phyloP scores from a whole-genome alignment of 1,284 basidiomycete species.

The Tylopilus sp. region DNA sequence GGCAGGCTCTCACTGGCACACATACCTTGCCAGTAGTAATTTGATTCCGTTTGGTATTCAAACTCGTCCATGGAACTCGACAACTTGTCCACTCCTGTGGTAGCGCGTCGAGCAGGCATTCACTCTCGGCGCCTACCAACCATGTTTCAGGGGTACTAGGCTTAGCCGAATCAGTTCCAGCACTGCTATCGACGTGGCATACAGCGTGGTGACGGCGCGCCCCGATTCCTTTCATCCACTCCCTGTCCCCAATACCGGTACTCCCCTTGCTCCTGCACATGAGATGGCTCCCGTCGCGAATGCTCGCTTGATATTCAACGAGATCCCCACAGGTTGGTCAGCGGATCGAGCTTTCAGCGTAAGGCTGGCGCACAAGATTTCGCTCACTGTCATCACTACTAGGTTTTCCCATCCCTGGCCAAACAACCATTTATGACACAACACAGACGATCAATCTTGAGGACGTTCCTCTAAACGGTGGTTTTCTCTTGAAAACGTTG shows the following conservation, averaged over 20 bases:
- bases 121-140: neutral
- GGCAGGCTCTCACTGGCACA: too few relatives aligned
- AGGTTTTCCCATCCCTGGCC: slow-evolving; percentile 30
- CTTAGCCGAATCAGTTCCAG: neutral
- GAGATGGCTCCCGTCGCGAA: slow-evolving; percentile 16
- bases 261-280: neutral
- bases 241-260: neutral
- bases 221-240: neutral
- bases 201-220: neutral
- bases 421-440: slow-evolving; percentile 17
- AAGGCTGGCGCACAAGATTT: too few relatives aligned
- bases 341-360: neutral
- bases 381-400: neutral
- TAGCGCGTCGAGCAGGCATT: neutral
- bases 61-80: neutral
- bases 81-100: neutral
- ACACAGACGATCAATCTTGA: slow-evolving; percentile 38
- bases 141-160: neutral
- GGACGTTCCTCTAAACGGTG: slow-evolving; percentile 35
- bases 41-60: too few relatives aligned
- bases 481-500: slow-evolving; percentile 38
- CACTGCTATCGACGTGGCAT: neutral
- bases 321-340: slow-evolving; percentile 8
- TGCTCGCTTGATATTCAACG: slow-evolving; percentile 12
- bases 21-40: too few relatives aligned